Evolutionary conservation across 768 basidiomycete species (phyloP).

Genomic region (Boletellus sp.): DNA sequence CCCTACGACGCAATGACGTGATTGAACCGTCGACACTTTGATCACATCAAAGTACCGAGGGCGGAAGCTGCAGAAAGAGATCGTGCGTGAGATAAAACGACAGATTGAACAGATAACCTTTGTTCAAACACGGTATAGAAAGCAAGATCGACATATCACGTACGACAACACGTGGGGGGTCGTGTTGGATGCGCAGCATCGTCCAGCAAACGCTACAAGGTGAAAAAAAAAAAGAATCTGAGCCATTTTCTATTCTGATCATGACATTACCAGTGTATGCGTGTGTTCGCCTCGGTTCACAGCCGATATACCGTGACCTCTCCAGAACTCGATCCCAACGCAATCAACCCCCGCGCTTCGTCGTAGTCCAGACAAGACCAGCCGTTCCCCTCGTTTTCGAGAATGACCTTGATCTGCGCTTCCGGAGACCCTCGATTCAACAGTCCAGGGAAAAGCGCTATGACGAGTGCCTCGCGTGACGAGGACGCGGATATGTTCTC

Average conservation of each 20-base stretch:
- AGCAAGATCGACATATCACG: background rate
- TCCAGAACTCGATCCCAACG: conserved; percentile 49
- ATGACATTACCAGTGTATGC: background rate
- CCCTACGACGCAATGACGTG: background rate
- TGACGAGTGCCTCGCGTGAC: conserved; percentile 41
- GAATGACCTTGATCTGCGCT: conserved; percentile 31
- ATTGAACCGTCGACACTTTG: background rate
- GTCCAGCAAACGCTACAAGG: background rate
- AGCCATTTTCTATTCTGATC: background rate
- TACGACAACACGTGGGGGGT: background rate
- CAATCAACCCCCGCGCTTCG: conserved; percentile 52
- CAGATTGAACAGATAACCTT: background rate
- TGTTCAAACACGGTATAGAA: background rate
- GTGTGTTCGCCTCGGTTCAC: conserved; percentile 6
- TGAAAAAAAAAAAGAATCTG: too few relatives aligned
- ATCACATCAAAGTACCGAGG: background rate
- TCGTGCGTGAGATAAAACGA: background rate
- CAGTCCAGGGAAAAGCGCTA: conserved; percentile 48
- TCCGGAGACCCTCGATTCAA: conserved; percentile 15
- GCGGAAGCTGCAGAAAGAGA: background rate
- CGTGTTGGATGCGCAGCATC: background rate
- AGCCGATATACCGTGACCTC: conserved; percentile 36
- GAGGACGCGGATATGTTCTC: conserved; percentile 13
- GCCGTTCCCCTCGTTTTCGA: conserved; percentile 25
- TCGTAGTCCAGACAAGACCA: conserved; percentile 65